Conservation (phyloP, 2,329 filamentous ascomycete species). For the Colletotrichum sp. region DNA sequence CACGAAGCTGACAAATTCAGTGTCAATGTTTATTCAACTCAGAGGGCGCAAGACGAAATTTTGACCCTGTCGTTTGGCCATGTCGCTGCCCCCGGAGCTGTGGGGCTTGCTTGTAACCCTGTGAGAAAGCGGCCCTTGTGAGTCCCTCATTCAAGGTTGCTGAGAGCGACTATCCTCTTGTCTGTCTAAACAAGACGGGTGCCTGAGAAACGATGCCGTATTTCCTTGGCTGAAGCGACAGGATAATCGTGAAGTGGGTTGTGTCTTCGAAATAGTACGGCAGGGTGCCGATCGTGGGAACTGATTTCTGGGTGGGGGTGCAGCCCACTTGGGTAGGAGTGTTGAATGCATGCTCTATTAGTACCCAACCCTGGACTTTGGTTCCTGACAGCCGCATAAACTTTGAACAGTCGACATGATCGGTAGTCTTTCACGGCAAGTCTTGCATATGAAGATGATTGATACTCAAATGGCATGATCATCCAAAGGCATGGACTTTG, state of each 20-base stretch:
- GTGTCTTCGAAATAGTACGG: neutral
- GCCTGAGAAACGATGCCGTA: neutral
- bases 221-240: neutral
- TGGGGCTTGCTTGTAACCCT: neutral
- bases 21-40: neutral
- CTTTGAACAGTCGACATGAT: neutral
- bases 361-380: neutral
- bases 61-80: neutral
- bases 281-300: neutral
- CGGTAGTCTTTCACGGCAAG: neutral
- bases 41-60: neutral
- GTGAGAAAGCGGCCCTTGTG: neutral
- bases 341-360: neutral
- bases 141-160: neutral
- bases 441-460: neutral
- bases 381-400: neutral
- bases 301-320: neutral
- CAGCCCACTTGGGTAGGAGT: neutral
- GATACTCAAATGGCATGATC: neutral
- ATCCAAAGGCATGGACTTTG: neutral
- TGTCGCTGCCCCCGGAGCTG: neutral
- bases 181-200: neutral
- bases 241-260: neutral
- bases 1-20: neutral
- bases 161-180: neutral